Percentiles rank a stretch among this genome's conserved stretches.
These are phyloP conservation scores for Candida glucosophila DNA, from an alignment of 1,139 yeast genomes.

Conservation along the genomic window DNA sequence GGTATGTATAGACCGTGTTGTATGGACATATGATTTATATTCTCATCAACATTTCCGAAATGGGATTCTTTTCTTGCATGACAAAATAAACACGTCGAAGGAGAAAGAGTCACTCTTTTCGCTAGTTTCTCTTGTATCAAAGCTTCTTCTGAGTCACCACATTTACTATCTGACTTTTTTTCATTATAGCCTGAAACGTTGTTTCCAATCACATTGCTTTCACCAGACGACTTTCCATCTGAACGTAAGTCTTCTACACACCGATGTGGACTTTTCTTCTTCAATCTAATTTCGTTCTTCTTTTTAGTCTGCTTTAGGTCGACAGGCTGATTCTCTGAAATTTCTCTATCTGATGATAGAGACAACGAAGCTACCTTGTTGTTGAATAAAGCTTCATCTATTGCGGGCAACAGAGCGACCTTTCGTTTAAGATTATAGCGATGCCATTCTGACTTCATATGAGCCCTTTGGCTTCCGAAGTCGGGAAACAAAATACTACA, in stretches of 20 bases:
- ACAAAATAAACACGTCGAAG: slow-evolving; percentile 74
- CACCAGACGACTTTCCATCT: slow-evolving; percentile 19
- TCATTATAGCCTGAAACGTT: no score
- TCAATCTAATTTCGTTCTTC: slow-evolving; percentile 55
- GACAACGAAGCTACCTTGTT: slow-evolving; percentile 35
- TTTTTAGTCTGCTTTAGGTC: slow-evolving; percentile 43
- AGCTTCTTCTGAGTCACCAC: slow-evolving; percentile 40
- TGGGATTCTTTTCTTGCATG: slow-evolving; percentile 33
- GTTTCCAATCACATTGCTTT: not conserved
- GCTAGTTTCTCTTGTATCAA: slow-evolving; percentile 48
- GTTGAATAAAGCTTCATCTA: slow-evolving; percentile 40
- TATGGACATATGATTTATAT: slow-evolving; percentile 67
- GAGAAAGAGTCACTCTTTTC: slow-evolving; percentile 61
- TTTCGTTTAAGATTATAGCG: slow-evolving; percentile 53
- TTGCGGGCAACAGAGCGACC: slow-evolving; percentile 50
- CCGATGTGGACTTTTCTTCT: no score
- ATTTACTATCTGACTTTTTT: no score
- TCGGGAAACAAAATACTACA: slow-evolving; percentile 33
- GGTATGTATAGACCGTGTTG: slow-evolving; percentile 83
- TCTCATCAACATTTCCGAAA: slow-evolving; percentile 44
- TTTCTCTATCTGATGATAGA: slow-evolving; percentile 4
- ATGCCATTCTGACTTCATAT: slow-evolving; percentile 72
- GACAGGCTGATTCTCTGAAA: slow-evolving; percentile 15
- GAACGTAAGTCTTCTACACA: no score
- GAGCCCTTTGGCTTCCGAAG: slow-evolving; percentile 34